Base-by-base conservation (phyloP, 2,329 filamentous ascomycete genomes). In the Penicillium crustosum region DNA sequence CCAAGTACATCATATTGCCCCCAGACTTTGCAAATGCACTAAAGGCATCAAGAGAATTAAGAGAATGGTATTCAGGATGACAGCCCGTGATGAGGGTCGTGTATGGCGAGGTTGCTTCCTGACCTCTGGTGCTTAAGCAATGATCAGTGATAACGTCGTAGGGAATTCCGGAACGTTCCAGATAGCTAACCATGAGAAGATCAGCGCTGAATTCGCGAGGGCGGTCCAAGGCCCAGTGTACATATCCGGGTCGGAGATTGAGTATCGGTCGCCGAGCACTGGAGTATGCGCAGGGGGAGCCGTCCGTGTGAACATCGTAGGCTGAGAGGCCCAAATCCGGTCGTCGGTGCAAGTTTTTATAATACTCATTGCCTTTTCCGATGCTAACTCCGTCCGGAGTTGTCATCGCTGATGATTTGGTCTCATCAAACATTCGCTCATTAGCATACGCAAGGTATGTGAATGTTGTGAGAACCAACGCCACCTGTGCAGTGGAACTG, bases 391-490 rank as follows among this genome's bases (percentile, higher is more conserved):
- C 69, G 29, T 61, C 66, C 5, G 59, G 61, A 61, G 59, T 68
- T 25, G 53, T 64, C 60, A 62, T 69, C 50, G 39, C 54, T 12
- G 58, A 70, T 21, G 65, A 65, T 47, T 64, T 64, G 17, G 57
- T 67, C 41, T 62, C 62, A 38, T 77, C 75, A 21, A 68, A 72
- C 61, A 77, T 71, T 31, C 67, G 68, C 56, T 77, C 74, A 55
- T 77, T 76, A 17, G 74, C 74, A 56, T 77, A 77, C 0, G 74
- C 74, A 3, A 73, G 66, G 41, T 75, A 76, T 1, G 73, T 76
- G 56, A 76, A 73, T 1, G 74, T 76, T 9, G 71, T 66, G 23
- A 76, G 54, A 33, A 77, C 63, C 8, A 75, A 58, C 3, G 64
- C 68, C n/a, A 70, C 69, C 27, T 62, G 64, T 27, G 57, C 52